phyloP scores from a whole-genome alignment of 2,329 filamentous ascomycete species.

The Fusarium caatingaense region DNA sequence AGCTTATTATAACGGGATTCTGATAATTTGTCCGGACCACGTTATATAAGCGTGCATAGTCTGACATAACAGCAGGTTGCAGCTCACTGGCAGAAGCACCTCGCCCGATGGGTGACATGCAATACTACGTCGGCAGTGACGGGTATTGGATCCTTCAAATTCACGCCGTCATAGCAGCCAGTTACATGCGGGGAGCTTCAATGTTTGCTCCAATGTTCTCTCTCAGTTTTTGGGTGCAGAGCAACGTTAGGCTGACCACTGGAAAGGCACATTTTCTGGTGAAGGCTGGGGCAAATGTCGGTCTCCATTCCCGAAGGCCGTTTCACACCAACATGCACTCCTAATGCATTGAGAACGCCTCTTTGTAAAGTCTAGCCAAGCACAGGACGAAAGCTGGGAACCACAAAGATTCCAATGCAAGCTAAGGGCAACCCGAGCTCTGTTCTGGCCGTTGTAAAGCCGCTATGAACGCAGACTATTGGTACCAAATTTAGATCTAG shows the following conservation, averaged over 20 bases:
- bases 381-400: neutral
- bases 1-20: neutral
- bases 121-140: constrained; percentile 5
- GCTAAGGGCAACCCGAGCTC: neutral
- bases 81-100: neutral
- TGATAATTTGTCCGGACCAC: neutral
- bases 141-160: neutral
- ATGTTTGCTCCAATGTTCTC: neutral
- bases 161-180: neutral
- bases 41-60: neutral
- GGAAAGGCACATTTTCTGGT: neutral
- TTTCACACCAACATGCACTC: neutral
- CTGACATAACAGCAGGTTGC: neutral
- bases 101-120: neutral
- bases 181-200: neutral
- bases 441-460: neutral
- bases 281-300: neutral
- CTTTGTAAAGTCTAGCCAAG: neutral
- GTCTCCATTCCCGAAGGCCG: neutral
- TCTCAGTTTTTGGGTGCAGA: neutral
- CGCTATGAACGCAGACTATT: neutral
- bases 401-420: neutral
- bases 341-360: constrained; percentile 8
- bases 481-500: neutral
- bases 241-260: neutral